These are phyloP conservation scores for Oleoguttula mirabilis DNA, from an alignment of 495 filamentous ascomycete genomes.

Conservation along the genomic window DNA sequence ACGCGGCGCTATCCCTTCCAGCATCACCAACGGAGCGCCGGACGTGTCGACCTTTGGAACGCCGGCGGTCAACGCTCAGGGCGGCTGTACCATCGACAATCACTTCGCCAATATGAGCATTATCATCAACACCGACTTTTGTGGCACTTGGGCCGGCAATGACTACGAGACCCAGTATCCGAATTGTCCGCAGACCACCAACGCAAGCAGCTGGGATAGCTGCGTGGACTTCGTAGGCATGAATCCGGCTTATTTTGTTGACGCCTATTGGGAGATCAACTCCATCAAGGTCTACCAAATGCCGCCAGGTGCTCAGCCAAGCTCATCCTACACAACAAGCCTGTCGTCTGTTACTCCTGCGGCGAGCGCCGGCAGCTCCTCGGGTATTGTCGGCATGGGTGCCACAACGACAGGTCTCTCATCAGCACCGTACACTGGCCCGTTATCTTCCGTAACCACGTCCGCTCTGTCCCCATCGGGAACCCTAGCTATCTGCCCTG, in stretches of 20 bases:
- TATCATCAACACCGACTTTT: slow-evolving; percentile 40
- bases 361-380: background rate
- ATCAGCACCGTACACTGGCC: slow-evolving; percentile 7
- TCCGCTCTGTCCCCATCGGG: background rate
- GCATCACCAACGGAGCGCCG: slow-evolving; percentile 13
- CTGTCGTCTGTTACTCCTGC: slow-evolving; percentile 1
- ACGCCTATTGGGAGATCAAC: slow-evolving; percentile 28
- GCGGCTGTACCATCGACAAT: slow-evolving; percentile 33
- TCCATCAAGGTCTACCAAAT: slow-evolving; percentile 24
- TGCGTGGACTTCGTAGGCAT: slow-evolving; percentile 22
- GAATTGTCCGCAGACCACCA: slow-evolving; percentile 12
- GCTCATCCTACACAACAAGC: slow-evolving; percentile 9
- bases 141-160: slow-evolving; percentile 34
- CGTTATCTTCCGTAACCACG: slow-evolving; percentile 3
- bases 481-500: slow-evolving; percentile 1
- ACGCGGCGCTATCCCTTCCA: slow-evolving; percentile 11
- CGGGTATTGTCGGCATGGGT: slow-evolving; percentile 6
- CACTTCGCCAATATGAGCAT: slow-evolving; percentile 38
- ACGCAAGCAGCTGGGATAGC: background rate
- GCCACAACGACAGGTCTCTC: slow-evolving; percentile 6
- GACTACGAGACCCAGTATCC: slow-evolving; percentile 4
- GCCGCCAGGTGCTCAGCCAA: background rate
- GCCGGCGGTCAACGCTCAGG: slow-evolving; percentile 52
- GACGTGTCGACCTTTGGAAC: slow-evolving; percentile 48
- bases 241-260: slow-evolving; percentile 24